These are phyloP conservation scores for Catharanthus roseus DNA, from an alignment of 257 asterid genomes.

Conservation along the genomic window DNA sequence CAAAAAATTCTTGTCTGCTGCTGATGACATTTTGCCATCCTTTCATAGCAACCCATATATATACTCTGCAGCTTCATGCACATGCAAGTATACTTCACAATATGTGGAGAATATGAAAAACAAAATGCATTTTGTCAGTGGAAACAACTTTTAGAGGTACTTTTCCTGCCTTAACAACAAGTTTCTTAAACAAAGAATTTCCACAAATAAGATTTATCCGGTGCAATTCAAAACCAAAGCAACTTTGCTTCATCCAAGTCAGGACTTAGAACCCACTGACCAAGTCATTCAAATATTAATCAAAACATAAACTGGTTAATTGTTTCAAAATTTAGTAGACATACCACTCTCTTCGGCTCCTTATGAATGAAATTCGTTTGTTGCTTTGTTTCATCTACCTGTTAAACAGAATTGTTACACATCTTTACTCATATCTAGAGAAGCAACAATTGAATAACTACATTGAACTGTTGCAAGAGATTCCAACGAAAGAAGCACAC, in stretches of 20 bases:
- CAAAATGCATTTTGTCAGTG: not conserved
- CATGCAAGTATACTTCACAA: not conserved
- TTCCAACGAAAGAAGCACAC: not conserved
- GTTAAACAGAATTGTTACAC: slow-evolving; percentile 20
- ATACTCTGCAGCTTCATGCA: not conserved
- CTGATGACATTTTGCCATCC: not conserved
- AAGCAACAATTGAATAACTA: not conserved
- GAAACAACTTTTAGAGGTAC: not conserved
- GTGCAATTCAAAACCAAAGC: not conserved
- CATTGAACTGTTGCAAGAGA: not conserved
- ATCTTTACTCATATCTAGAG: not conserved
- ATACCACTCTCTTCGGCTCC: slow-evolving; percentile 62
- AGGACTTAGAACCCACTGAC: not conserved
- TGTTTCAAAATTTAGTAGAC: not conserved
- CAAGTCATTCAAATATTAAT: not conserved
- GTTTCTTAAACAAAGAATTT: not conserved
- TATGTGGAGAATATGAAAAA: not conserved
- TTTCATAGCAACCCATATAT: not conserved
- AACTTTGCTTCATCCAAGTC: not conserved
- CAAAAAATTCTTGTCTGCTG: not conserved
- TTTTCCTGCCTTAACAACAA: not conserved
- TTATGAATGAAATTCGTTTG: slow-evolving; percentile 63
- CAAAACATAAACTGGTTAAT: not conserved
- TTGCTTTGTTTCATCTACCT: slow-evolving; percentile 64
- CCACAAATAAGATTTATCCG: not conserved